phyloP scores from a whole-genome alignment of 2,329 filamentous ascomycete genomes.

The Fusarium begoniae region DNA sequence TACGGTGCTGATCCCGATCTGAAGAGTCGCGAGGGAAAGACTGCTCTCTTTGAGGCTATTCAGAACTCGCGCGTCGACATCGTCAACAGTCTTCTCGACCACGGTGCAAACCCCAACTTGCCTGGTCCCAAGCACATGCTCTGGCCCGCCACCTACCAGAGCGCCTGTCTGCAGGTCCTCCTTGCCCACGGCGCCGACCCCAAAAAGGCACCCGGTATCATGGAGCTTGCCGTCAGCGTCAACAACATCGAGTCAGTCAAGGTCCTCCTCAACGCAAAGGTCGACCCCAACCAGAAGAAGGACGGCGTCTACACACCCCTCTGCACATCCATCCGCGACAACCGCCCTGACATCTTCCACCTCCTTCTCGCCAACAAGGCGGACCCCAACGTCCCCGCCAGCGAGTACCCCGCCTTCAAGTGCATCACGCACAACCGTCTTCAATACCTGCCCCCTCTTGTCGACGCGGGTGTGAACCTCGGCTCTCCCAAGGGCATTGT shows the following conservation, averaged over 20 bases:
- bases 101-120: conserved; percentile 72
- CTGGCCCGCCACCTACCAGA: conserved; percentile 70
- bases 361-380: conserved; percentile 67
- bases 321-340: conserved; percentile 74
- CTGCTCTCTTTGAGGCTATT: conserved; percentile 71
- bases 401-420: conserved; percentile 74
- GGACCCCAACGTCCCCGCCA: conserved; percentile 69
- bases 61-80: conserved; percentile 64
- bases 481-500: conserved; percentile 70
- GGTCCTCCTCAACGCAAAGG: conserved; percentile 65
- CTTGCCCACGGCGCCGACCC: conserved; percentile 67
- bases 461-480: conserved; percentile 69
- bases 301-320: conserved; percentile 75
- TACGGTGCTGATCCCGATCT: conserved; percentile 67
- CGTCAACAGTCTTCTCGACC: conserved; percentile 59
- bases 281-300: conserved; percentile 69
- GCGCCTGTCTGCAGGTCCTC: conserved; percentile 66
- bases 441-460: conserved; percentile 67
- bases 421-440: conserved; percentile 72
- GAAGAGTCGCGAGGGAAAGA: conserved; percentile 70
- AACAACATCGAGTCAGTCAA: conserved; percentile 71
- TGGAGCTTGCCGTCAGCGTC: conserved; percentile 70
- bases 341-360: conserved; percentile 68
- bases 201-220: conserved; percentile 68
- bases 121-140: conserved; percentile 75